Evolutionary conservation across 768 basidiomycete genomes (phyloP), one percentile per base, ranked within the genome.

Genomic region (Hypsizygus marmoreus): DNA sequence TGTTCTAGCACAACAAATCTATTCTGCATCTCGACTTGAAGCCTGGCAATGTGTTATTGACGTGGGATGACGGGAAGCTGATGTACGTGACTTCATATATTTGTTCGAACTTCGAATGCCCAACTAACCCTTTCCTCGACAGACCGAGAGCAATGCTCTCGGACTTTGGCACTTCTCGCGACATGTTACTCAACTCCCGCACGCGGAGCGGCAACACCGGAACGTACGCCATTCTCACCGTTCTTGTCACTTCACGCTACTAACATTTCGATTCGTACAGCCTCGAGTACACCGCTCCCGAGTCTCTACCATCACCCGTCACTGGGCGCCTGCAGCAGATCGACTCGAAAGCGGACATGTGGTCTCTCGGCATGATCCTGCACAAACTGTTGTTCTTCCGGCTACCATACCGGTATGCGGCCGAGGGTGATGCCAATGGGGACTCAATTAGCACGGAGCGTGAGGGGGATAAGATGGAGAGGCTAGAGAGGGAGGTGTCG

Each of bases 321-420:
- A 85, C 81, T 0, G 89, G 90, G 0, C 64, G 75, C 16, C 79
- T 89, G 6, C 74, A 71, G 6, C 84, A 88, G 35, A 75, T 91
- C 2, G 87, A 91, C 57, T 91, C 91, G 0, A 94, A 94, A 59
- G 80, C 89, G 4, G 95, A 98, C 61, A 93, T 97, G 84, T 98
- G 95, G 95, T 91, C 91, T 4, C 75, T 98, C 12, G 95, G 95
- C 51, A 93, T 98, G 88, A 91, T 98, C 45, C 74, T 98, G 13
- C 85, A 97, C 71, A 95, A 93, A 57, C 76, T 98, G 50, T 69
- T 95, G 1, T 98, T 97, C 70, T 93, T 97, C 69, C 80, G 81
- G 25, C 67, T 95, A 14, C 95, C 95, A 0, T 97, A 93, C 59
- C 76, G 74, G 13, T 83, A 91, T 53, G 84, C 87, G 1, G 71